Evolutionary conservation across 352 stramenopile genomes (phyloP), one percentile per base, ranked within the genome.

Genomic region (Thraustotheca clavata): DNA sequence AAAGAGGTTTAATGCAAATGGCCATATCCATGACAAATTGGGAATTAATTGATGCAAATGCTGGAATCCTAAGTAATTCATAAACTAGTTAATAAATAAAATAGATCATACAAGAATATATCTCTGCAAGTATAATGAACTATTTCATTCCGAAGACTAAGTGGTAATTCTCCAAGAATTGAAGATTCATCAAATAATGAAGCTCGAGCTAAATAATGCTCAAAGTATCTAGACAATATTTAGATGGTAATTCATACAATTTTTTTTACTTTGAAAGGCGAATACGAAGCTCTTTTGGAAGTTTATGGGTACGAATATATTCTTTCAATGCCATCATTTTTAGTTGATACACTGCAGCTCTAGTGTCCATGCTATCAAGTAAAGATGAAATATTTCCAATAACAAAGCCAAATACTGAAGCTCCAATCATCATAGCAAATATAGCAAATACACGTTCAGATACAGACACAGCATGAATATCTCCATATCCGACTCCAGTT

Each of bases 311-410:
- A 54, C 88, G 80, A 36, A 94, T 86, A 52, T 92, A 94, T 60
- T 94, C 85, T 60, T 92, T 91, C n/a, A 94, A 73, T 12, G 76
- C 71, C 18, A 76, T 87, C 78, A 94, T 84, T 20, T 80, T 82
- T 57, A 89, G 74, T 31, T 91, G 80, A 47, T 91, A 88, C 6
- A 88, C 76, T 9, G 80, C 75, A 0, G 77, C 80, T 6, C 77
- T 63, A 31, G 89, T 82, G 50, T 94, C 73, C 11, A 94, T 67
- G 48, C 86, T 91, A 59, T 83, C 76, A 12, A 94, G 50, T 49
- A 93, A 88, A 43, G 87, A 89, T 20, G 84, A 89, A 31, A 96
- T 86, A 49, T 83, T 91, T 3, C 80, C 79, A 31, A 96, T 92
- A 34, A 95, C 75, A 50, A 94, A 73, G 20, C 83, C 87, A 38